A percentile compares a stretch with the other conserved stretches of the same genome.
Conservation (phyloP, 345 rosid species). For the Salix suchowensis region DNA sequence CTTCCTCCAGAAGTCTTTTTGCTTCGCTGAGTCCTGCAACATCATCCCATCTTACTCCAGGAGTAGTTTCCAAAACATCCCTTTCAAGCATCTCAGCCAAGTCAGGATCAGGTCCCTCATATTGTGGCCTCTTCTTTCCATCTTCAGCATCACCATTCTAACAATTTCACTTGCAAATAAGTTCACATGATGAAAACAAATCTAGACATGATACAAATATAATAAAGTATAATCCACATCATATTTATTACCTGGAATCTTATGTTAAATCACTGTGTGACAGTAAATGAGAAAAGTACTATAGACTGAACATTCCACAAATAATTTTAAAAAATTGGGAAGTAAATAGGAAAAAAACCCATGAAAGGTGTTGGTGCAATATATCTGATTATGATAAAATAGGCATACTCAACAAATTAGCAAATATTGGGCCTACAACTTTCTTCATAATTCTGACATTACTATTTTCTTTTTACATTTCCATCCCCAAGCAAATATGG, state of each 20-base stretch:
- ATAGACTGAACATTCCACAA: background rate
- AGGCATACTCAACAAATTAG: background rate
- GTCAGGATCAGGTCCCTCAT: conserved; percentile 97
- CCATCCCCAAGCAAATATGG: too few relatives aligned
- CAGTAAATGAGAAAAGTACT: background rate
- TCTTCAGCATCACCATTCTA: conserved; percentile 95
- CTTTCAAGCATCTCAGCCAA: conserved; percentile 99
- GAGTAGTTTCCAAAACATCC: conserved; percentile 95
- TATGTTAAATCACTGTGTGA: background rate
- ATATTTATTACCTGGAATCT: background rate
- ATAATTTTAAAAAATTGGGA: background rate
- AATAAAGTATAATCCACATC: background rate
- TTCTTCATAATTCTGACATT: background rate
- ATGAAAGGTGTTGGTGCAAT: background rate
- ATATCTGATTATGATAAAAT: background rate
- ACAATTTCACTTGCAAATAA: conserved; percentile 22
- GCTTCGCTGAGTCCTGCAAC: conserved; percentile 99
- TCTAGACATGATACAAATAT: background rate
- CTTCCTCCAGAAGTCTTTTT: conserved; percentile 96
- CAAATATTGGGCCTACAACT: background rate
- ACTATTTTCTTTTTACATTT: too few relatives aligned
- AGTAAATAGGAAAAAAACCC: background rate
- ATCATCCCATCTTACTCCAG: conserved; percentile 99
- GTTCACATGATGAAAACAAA: conserved; percentile 6
- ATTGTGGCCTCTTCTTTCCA: conserved; percentile 75